A percentile compares a stretch with the other conserved stretches of the same genome.
Conservation (phyloP, 352 stramenopile species). For the Globisporangium spinosum region DNA sequence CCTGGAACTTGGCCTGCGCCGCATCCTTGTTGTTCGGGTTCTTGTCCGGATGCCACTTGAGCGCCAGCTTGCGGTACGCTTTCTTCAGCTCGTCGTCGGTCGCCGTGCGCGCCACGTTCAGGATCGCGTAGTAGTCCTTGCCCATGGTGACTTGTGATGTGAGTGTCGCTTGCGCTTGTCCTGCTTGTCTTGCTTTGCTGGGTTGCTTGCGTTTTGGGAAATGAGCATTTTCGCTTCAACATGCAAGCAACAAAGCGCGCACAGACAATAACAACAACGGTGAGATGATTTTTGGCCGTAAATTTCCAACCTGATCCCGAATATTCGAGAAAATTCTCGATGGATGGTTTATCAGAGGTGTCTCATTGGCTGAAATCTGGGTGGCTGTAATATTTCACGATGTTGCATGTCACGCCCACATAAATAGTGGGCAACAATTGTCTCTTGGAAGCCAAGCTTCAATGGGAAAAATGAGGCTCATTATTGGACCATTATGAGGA, state of each 20-base stretch:
- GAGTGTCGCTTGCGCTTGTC: conserved; percentile 1
- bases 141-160: conserved; percentile 41
- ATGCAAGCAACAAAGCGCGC: neutral
- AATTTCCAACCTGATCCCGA: neutral
- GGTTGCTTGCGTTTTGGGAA: conserved; percentile 18
- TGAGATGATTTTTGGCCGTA: conserved; percentile 1
- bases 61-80: conserved; percentile 86
- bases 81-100: conserved; percentile 81
- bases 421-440: neutral
- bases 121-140: conserved; percentile 84
- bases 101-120: conserved; percentile 63
- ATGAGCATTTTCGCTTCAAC: conserved; percentile 12
- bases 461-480: neutral
- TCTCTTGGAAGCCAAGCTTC: neutral
- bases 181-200: conserved; percentile 12
- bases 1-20: conserved; percentile 91
- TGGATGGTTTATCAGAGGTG: neutral
- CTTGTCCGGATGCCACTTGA: conserved; percentile 93
- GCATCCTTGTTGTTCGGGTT: conserved; percentile 85
- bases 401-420: conserved; percentile 6
- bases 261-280: neutral
- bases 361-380: neutral
- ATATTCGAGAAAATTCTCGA: conserved; percentile 32
- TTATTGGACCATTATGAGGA: neutral
- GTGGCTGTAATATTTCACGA: neutral